These are phyloP conservation scores for Fusarium irregulare DNA, from an alignment of 2,329 filamentous ascomycete species.

Conservation along the genomic window DNA sequence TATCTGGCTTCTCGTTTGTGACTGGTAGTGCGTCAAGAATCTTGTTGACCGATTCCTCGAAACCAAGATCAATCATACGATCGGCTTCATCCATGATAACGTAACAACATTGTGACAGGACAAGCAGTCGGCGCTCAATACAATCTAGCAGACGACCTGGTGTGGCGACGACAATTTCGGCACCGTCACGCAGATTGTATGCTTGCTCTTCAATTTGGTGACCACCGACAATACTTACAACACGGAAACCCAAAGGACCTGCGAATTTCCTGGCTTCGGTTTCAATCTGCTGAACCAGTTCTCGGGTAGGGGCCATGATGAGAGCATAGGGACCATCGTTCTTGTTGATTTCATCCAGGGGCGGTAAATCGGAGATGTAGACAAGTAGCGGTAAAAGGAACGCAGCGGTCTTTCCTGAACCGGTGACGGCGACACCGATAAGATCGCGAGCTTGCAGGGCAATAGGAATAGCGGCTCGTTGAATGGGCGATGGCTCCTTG, in stretches of 20 bases:
- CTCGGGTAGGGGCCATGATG: constrained; percentile 94
- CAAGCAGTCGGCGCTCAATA: constrained; percentile 90
- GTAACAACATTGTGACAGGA: constrained; percentile 96
- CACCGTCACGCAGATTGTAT: constrained; percentile 88
- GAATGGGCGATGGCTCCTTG: constrained; percentile 89
- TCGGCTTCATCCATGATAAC: constrained; percentile 99
- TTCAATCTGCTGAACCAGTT: constrained; percentile 97
- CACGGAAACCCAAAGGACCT: constrained; percentile 87
- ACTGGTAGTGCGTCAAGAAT: constrained; percentile 95
- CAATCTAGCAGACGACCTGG: constrained; percentile 97
- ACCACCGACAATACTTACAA: constrained; percentile 97
- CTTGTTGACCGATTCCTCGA: constrained; percentile 97
- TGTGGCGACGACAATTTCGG: constrained; percentile 98
- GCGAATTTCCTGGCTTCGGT: constrained; percentile 94
- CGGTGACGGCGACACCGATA: constrained; percentile 97
- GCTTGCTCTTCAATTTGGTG: constrained; percentile 95
- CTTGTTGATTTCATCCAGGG: constrained; percentile 85
- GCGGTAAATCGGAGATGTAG: constrained; percentile 91
- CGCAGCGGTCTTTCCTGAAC: constrained; percentile 97
- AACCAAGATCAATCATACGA: constrained; percentile 98
- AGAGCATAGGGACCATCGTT: constrained; percentile 98
- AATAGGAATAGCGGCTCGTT: constrained; percentile 94
- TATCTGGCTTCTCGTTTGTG: constrained; percentile 93
- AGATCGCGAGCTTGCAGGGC: constrained; percentile 91
- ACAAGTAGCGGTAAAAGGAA: constrained; percentile 92